phyloP scores from a whole-genome alignment of 441 rosid species.

The Viola pubescens region DNA sequence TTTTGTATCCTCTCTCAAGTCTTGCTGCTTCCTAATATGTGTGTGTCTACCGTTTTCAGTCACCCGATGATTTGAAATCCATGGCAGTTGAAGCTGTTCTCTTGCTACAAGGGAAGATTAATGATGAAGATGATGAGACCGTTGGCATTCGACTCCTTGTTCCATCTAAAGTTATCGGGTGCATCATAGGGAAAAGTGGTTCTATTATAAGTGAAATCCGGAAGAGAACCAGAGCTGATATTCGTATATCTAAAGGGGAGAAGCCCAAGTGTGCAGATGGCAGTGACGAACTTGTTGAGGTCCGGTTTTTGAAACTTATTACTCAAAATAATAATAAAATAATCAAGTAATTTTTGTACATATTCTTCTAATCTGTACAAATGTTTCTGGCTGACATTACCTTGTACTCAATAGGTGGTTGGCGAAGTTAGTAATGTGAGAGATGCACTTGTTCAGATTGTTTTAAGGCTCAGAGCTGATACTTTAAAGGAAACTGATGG shows the following conservation, averaged over 20 bases:
- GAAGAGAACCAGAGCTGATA: constrained; percentile 67
- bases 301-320: constrained; percentile 15
- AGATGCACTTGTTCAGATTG: constrained; percentile 88
- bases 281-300: constrained; percentile 88
- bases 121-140: constrained; percentile 61
- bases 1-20: background rate
- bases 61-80: constrained; percentile 88
- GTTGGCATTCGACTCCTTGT: constrained; percentile 63
- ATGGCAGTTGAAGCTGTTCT: constrained; percentile 91
- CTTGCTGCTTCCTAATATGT: background rate
- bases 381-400: constrained; percentile 6
- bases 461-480: constrained; percentile 89
- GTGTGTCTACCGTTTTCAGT: constrained; percentile 30
- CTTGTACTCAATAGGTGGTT: constrained; percentile 35
- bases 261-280: constrained; percentile 65
- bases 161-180: constrained; percentile 85
- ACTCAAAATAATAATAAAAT: too few relatives aligned
- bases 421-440: constrained; percentile 73
- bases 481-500: constrained; percentile 58
- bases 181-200: constrained; percentile 91
- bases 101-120: constrained; percentile 81
- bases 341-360: background rate
- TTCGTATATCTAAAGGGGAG: constrained; percentile 68
- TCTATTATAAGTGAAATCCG: constrained; percentile 85
- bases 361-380: constrained; percentile 1